Base-by-base conservation (phyloP, 176 grass and related monocot species). In the Phragmites australis region DNA sequence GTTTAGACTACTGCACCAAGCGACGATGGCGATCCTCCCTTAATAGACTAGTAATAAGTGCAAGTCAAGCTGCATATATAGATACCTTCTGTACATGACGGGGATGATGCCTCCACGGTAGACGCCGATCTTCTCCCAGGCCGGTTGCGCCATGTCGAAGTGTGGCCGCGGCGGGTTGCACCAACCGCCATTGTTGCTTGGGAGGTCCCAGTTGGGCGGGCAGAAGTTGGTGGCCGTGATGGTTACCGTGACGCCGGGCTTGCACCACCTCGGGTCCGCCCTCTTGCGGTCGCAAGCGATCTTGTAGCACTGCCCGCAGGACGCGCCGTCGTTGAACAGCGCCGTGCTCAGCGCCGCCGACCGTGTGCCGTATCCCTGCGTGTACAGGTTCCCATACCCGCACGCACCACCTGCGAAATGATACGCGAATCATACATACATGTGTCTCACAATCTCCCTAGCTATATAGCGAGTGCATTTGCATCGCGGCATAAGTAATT, bases 101-200 rank as follows among this genome's bases (percentile, higher is more conserved):
- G 91, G 88, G 48, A 90, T 87, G 57, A 90, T 93, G 63, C 87
- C 84, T 6, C 77, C 91, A 0, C 62, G 27, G 60, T 85, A 80
- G 43, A 89, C 21, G 25, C 75, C 92, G 31, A 94, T 91, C 76
- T 86, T 89, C 68, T 94, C 87, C 87, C 87, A 94, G 1, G 92
- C 84, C 1, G 92, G 92, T 81, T 94, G 86, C 3, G 87, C 76
- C 93, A 97, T 93, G 70, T 94, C 89, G 25, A 94, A 94, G 82
- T 94, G 92, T 0, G 53, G 7, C 0, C 86, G 81, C 8, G 78
- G 87, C 2, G 92, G 72, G 68, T 94, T 94, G 87, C 92, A 94
- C 87, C 92, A 94, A 2, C 92, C 87, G 8, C 93, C 93, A 49
- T 79, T 65, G 66, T 93, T 30, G 40, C 52, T 81, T 14, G 85